These are phyloP conservation scores for Penicillium maclennaniae DNA, from an alignment of 495 filamentous ascomycete species.

Conservation along the genomic window DNA sequence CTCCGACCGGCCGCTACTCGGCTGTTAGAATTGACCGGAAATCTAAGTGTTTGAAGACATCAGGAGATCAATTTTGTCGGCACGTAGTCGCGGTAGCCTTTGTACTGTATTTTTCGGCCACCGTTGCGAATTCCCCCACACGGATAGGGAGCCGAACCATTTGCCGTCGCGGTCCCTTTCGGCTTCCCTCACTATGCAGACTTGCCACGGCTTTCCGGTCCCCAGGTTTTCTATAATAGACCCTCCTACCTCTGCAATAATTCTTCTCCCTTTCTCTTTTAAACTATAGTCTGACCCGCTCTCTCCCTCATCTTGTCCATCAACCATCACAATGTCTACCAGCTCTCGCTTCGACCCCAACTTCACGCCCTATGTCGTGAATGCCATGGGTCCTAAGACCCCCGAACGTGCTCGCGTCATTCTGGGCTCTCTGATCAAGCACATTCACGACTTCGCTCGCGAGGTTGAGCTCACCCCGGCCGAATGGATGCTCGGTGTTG, in stretches of 20 bases:
- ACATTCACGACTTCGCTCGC: slow-evolving; percentile 80
- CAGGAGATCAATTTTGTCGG: background rate
- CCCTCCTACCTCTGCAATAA: background rate
- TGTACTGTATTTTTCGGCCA: background rate
- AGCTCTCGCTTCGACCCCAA: slow-evolving; percentile 59
- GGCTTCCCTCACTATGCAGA: background rate
- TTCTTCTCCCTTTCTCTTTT: background rate
- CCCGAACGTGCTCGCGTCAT: slow-evolving; percentile 63
- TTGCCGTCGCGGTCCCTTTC: background rate
- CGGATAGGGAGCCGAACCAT: background rate
- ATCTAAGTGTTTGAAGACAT: background rate
- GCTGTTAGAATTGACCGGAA: background rate
- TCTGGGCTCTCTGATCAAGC: slow-evolving; percentile 61
- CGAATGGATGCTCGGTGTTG: slow-evolving; percentile 76
- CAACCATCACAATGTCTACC: slow-evolving; percentile 30
- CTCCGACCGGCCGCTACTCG: background rate
- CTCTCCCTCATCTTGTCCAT: background rate
- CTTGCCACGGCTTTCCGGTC: background rate
- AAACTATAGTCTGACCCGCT: background rate
- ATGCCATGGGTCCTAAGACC: slow-evolving; percentile 71
- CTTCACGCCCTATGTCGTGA: slow-evolving; percentile 72
- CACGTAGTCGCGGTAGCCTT: background rate
- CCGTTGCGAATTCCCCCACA: background rate
- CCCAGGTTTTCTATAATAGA: background rate
- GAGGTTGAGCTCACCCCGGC: slow-evolving; percentile 76